Base-by-base conservation (phyloP, 306 rosid species). In the Citrullus mucosospermus region DNA sequence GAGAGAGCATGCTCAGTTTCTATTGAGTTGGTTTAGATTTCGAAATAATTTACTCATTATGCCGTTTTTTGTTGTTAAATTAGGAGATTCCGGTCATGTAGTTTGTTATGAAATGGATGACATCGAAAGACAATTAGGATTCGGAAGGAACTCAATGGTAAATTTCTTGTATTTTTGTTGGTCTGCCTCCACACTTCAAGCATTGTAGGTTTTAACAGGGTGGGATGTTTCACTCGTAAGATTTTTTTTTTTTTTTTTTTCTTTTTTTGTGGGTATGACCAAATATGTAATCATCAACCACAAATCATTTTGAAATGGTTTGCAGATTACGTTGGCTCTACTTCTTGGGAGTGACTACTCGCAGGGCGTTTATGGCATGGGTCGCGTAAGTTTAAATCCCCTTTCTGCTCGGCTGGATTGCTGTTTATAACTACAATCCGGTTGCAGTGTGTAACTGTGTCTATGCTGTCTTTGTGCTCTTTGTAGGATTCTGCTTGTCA, bases 141-240 rank as follows among this genome's bases (percentile, higher is more conserved):
- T 89, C 78, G 96, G 96, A 83, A 88, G 93, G 85, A 91, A 89
- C 84, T 92, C 97, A 20, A 69, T 92, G 96, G 97, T 92, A 86
- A 84, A 8, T 77, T 80, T 80, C 68, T 63, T 36, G 36, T 61
- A 36, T 38, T 70, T 63, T 78, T 81, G 46, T 41, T 75, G 30
- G 30, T 72, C 25, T 15, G 8, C 71, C 12, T 34, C 71, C 30
- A 32, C 61, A 15, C 4, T 51, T 73, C 61, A 2, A 51, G 32
- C 44, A 46, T 28, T 32, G 46, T 51, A 17, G 16, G 25, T 28
- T 51, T 50, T 72, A 32, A 16, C 44, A 8, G 61, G 14, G 25
- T 16, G 61, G 44, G 30, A 58, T 12, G 60, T 28, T 73, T 48
- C 38, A 48, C 20, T 73, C 11, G 8, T 25, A 50, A 25, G 77